Percentiles rank a stretch among this genome's conserved stretches.
Evolutionary conservation across 116 monocot genomes (phyloP).

Genomic region (Dioscorea cayenensis): DNA sequence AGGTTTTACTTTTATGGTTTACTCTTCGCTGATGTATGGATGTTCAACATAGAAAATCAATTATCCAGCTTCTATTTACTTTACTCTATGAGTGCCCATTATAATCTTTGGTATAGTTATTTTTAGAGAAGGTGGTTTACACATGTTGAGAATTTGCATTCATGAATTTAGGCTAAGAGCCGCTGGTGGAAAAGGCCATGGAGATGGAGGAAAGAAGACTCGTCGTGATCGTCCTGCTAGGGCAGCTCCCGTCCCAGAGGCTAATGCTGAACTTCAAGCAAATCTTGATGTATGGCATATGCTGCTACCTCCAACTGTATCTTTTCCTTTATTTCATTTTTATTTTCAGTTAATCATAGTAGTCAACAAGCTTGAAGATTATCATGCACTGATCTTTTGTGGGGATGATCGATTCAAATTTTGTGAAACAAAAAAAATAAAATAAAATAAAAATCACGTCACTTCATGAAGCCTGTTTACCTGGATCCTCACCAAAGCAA

Average conservation of each 20-base stretch:
- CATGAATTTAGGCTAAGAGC: conserved; percentile 30
- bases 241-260: conserved; percentile 59
- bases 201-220: conserved; percentile 51
- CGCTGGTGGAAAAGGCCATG: conserved; percentile 44
- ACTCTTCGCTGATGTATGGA: no score
- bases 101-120: not conserved
- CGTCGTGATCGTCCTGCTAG: conserved; percentile 42
- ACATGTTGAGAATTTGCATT: not conserved
- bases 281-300: conserved; percentile 65
- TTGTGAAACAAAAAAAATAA: no score
- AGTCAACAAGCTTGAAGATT: not conserved
- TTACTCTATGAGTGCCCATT: no score
- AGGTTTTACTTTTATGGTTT: no score
- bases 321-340: not conserved
- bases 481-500: no score
- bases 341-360: not conserved
- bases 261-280: conserved; percentile 77
- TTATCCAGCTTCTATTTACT: no score
- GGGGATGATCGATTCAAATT: no score
- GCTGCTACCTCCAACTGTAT: conserved; percentile 3
- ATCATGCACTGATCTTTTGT: no score
- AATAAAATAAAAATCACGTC: no score
- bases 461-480: no score
- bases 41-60: no score
- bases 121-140: not conserved